Conservation (phyloP, 495 filamentous ascomycete species). For the Pyrenopolyporus hunteri region DNA sequence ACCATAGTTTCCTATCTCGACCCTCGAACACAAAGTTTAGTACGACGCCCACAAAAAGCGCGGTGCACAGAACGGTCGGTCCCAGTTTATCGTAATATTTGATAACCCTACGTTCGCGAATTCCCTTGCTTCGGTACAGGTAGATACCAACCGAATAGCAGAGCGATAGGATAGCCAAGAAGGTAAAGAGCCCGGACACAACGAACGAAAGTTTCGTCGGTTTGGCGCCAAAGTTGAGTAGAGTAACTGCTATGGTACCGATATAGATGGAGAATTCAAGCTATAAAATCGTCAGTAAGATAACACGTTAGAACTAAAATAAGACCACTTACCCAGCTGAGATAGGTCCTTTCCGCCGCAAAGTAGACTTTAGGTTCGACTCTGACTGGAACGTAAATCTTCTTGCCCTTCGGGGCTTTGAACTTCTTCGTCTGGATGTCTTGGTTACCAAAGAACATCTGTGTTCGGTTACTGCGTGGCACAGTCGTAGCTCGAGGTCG, state of each 20-base stretch:
- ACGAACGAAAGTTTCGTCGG: slow-evolving; percentile 60
- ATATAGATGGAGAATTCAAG: slow-evolving; percentile 96
- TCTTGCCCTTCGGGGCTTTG: slow-evolving; percentile 88
- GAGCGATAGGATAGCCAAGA: slow-evolving; percentile 75
- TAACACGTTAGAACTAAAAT: slow-evolving; percentile 1
- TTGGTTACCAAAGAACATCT: slow-evolving; percentile 54
- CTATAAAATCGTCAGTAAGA: slow-evolving; percentile 44
- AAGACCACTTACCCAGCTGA: slow-evolving; percentile 74
- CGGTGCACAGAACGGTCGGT: slow-evolving; percentile 76
- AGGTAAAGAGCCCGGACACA: slow-evolving; percentile 78
- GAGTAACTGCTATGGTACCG: slow-evolving; percentile 84
- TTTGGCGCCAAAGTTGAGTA: slow-evolving; percentile 80
- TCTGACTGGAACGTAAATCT: slow-evolving; percentile 91
- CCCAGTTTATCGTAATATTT: slow-evolving; percentile 91
- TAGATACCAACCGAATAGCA: slow-evolving; percentile 83
- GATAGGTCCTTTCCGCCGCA: slow-evolving; percentile 92
- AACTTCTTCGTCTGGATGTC: slow-evolving; percentile 69
- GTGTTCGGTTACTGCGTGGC: slow-evolving; percentile 55
- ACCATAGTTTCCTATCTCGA: slow-evolving; percentile 48
- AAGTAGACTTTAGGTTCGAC: slow-evolving; percentile 99
- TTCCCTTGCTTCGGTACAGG: slow-evolving; percentile 83
- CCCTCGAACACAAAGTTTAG: slow-evolving; percentile 77
- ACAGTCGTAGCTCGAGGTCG: slow-evolving; percentile 65
- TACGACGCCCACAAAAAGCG: slow-evolving; percentile 72
- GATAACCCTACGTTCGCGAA: slow-evolving; percentile 78